These are phyloP conservation scores for Erysimum cheiranthoides DNA, from an alignment of 345 rosid species.

Conservation along the genomic window DNA sequence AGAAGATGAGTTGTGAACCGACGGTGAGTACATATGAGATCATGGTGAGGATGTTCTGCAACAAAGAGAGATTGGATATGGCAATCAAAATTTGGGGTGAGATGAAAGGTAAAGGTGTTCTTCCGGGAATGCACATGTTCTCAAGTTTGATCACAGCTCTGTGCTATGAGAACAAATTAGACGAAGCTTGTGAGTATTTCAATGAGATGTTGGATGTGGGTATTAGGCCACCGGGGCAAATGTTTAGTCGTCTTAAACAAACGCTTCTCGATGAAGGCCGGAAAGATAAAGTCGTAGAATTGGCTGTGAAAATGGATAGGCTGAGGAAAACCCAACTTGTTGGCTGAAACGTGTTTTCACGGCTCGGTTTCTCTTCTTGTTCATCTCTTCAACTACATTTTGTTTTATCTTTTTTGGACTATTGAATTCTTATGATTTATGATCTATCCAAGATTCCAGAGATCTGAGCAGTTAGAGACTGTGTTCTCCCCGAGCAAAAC, in stretches of 20 bases:
- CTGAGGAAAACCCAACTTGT: conserved; percentile 65
- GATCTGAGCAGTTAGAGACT: neutral
- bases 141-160: conserved; percentile 63
- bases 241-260: conserved; percentile 82
- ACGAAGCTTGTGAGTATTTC: conserved; percentile 80
- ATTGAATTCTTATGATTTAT: conserved; percentile 13
- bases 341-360: conserved; percentile 32
- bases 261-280: conserved; percentile 66
- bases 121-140: conserved; percentile 93
- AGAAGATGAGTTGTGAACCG: conserved; percentile 69
- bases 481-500: neutral
- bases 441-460: conserved; percentile 11
- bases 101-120: conserved; percentile 78
- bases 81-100: conserved; percentile 71
- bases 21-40: conserved; percentile 80
- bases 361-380: neutral
- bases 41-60: conserved; percentile 83
- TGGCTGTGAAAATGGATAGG: conserved; percentile 65
- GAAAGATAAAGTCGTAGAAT: conserved; percentile 53
- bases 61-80: conserved; percentile 63
- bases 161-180: conserved; percentile 66
- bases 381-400: conserved; percentile 4
- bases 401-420: conserved; percentile 13
- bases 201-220: conserved; percentile 87
- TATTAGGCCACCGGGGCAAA: conserved; percentile 74